Evolutionary conservation across 768 basidiomycete genomes (phyloP).

Genomic region (Suillus occidentalis): DNA sequence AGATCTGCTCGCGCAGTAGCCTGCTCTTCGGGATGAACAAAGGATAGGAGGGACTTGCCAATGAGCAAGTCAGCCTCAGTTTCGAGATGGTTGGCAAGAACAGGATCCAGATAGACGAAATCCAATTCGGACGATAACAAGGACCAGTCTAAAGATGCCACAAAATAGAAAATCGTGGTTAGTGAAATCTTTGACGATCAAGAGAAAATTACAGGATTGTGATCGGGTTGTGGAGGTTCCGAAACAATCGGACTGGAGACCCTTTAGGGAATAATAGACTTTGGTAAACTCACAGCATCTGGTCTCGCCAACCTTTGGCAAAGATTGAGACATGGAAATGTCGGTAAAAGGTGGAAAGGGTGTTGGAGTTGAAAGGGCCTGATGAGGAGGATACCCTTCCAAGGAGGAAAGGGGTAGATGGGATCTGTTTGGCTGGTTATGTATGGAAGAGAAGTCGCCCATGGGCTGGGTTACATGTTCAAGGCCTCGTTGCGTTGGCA

Average conservation of each 20-base stretch:
- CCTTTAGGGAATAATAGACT: slow-evolving; percentile 17
- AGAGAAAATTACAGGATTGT: slow-evolving; percentile 12
- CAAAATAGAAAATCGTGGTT: slow-evolving; percentile 14
- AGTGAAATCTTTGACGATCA: slow-evolving; percentile 17
- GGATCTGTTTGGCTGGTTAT: slow-evolving; percentile 34
- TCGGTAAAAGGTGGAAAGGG: slow-evolving; percentile 28
- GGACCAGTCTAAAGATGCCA: slow-evolving; percentile 64
- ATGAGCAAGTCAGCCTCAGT: slow-evolving; percentile 68
- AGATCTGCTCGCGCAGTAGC: slow-evolving; percentile 73
- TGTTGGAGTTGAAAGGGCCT: slow-evolving; percentile 27
- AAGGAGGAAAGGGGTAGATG: slow-evolving; percentile 40
- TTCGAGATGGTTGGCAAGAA: slow-evolving; percentile 68
- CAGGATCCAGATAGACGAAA: slow-evolving; percentile 85
- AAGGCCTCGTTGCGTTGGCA: slow-evolving; percentile 35
- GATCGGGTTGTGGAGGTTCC: slow-evolving; percentile 22
- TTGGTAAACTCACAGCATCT: slow-evolving; percentile 65
- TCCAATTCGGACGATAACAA: slow-evolving; percentile 72
- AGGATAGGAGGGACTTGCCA: slow-evolving; percentile 69
- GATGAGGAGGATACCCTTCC: slow-evolving; percentile 35
- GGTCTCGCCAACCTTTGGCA: slow-evolving; percentile 67
- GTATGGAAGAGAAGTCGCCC: slow-evolving; percentile 28
- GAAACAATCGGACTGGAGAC: slow-evolving; percentile 11
- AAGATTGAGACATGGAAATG: slow-evolving; percentile 36
- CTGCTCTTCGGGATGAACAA: slow-evolving; percentile 86
- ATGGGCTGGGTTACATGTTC: slow-evolving; percentile 23